Evolutionary conservation across 2,329 filamentous ascomycete species (phyloP), one percentile per base, ranked within the genome.

Genomic region (Paraphaeosphaeria minitans): DNA sequence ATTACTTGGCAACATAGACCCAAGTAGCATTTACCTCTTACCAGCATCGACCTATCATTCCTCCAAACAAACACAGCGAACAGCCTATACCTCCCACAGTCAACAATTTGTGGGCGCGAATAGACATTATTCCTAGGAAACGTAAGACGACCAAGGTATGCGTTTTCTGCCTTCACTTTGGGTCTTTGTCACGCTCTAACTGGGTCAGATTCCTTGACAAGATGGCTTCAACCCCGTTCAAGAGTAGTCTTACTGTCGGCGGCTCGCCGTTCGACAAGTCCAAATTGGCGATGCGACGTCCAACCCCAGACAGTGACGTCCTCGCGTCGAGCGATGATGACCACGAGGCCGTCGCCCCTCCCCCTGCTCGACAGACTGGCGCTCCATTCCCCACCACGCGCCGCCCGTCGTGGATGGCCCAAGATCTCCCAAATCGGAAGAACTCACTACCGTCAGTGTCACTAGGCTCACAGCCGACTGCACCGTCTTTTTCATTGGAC

Each of bases 281-380:
- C 51, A 90, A 91, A 69, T 75, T 81, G 35, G 81, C 81, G 56
- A 84, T 88, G 56, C 87, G 93, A 68, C 90, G 91, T 55, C 93
- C 92, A 8, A 97, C 94, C 1, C 94, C 94, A 22, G 95, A 98
- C 74, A 97, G 93, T 3, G 94, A 98, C 75, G 94, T 92, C 53
- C 81, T 98, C 59, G 93, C 90, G 53, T 98, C 94, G 66, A 97
- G 93, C 13, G 95, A 98, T 76, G 95, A 98, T 75, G 95, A 99
- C 77, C 84, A 82, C 57, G 90, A 97, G 60, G 83, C 73, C 61
- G 67, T 68, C 58, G 66, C 68, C 22, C 55, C 66, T 9, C 66
- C 68, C n/a, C 55, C 66, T 6, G 63, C 66, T 19, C 54, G 61
- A n/a, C 59, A 67, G 27, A 63, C 62, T 10, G 64, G 57, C 19